Evolutionary conservation across 805 yeast species (phyloP), one percentile per base, ranked within the genome.

Genomic region (Spathaspora hagerdaliae): DNA sequence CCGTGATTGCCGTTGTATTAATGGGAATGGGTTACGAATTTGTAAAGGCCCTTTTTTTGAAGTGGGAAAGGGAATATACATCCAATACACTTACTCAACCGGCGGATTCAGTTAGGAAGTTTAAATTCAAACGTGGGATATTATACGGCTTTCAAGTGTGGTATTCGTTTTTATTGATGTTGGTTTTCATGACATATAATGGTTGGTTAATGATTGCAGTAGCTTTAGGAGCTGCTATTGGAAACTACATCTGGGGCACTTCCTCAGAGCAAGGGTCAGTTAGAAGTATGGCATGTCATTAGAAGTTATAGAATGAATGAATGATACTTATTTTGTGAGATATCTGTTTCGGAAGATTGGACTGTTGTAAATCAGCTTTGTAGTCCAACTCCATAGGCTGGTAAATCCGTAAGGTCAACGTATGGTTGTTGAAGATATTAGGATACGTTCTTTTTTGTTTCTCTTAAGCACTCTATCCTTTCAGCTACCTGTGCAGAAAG

Each of bases 131-230:
- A 42, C 67, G 64, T 50, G 65, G 82, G 7, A 48, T 73, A 12
- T 52, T 75, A 33, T 85, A 85, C 57, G 90, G 83, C 1, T 48
- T 78, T 8, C 87, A 83, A 56, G 87, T 85, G 5, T 82, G 82
- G 1, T 84, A 81, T 56, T 82, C 89, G 3, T 83, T 85, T 56
- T 66, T 82, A 69, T 65, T 82, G 55, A 87, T 87, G 96, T 75
- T 87, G 53, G 78, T 88, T 0, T 87, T 87, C 54, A 87, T 87
- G 96, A 85, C 92, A 6, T 87, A 85, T 61, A 87, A 87, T 59
- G 87, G 92, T 10, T 87, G 91, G 91, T 75, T 82, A 31, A 86
- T 87, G 94, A 39, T 79, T 7, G 81, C 92, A 3, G 86, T 85
- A 8, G 81, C 79, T 1, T 51, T 74, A 1, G 96, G 96, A 2